Conservation (phyloP, 306 rosid species). For the Medicago ruthenica region DNA sequence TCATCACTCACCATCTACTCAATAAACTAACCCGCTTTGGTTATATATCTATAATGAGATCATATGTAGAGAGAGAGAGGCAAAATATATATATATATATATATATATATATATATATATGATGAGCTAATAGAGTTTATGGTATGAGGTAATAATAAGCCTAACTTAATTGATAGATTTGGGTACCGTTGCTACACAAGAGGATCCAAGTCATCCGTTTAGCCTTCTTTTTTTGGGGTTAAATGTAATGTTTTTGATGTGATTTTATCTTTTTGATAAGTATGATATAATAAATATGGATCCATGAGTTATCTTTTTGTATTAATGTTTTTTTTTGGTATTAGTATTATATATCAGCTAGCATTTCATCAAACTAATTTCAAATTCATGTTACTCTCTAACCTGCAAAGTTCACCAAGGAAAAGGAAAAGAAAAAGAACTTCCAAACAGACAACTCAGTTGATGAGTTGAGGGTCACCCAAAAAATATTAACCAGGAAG, state of each 20-base stretch:
- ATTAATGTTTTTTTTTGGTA: neutral
- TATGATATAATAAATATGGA: neutral
- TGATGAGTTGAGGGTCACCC: too few species aligned
- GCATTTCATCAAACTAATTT: neutral
- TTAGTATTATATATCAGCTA: neutral
- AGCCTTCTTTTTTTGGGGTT: conserved; percentile 1
- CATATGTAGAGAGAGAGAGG: conserved; percentile 19
- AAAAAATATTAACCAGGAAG: too few species aligned
- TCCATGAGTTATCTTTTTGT: neutral
- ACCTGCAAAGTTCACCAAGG: too few species aligned
- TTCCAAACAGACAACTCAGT: too few species aligned
- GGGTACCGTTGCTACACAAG: neutral
- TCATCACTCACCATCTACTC: neutral
- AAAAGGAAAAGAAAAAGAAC: too few species aligned
- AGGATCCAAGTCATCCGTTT: neutral
- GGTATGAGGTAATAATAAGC: neutral
- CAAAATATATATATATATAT: conserved; percentile 2
- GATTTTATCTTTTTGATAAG: neutral
- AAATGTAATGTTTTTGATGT: conserved; percentile 14
- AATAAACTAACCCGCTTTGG: conserved; percentile 36
- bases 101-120: conserved; percentile 21
- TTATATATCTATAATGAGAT: conserved; percentile 36
- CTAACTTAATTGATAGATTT: neutral
- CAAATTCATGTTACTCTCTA: too few species aligned
- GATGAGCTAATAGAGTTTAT: conserved; percentile 6